phyloP scores from a whole-genome alignment of 352 stramenopile genomes.

The Phytophthora vignae region DNA sequence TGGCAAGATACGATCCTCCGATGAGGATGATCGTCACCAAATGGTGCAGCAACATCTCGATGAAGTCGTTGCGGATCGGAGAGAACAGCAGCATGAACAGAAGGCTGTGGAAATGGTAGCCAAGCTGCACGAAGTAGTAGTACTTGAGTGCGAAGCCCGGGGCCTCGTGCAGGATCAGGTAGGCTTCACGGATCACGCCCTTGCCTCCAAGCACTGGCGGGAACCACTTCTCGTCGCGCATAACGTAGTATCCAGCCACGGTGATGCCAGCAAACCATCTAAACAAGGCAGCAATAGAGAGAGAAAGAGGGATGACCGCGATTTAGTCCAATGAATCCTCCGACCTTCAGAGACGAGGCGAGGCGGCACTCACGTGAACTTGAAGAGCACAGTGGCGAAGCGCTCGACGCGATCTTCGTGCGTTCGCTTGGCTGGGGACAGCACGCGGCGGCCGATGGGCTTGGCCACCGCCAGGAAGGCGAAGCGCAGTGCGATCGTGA shows the following conservation, averaged over 20 bases:
- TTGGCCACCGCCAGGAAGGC: conserved; percentile 32
- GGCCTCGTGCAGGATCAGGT: conserved; percentile 39
- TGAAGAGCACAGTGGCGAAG: conserved; percentile 50
- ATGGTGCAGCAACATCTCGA: conserved; percentile 68
- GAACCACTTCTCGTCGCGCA: conserved; percentile 64
- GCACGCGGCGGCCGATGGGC: conserved; percentile 32
- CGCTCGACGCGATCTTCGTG: conserved; percentile 43
- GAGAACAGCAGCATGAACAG: conserved; percentile 67
- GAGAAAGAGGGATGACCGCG: neutral
- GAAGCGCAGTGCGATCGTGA: conserved; percentile 44
- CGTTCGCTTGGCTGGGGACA: conserved; percentile 37
- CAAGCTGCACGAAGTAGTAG: conserved; percentile 65
- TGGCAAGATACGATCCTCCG: conserved; percentile 60
- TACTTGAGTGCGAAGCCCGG: conserved; percentile 44
- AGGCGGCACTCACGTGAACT: conserved; percentile 35
- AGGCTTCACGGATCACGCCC: conserved; percentile 42
- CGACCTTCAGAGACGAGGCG: conserved; percentile 32
- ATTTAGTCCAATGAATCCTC: conserved; percentile 22
- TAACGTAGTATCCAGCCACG: conserved; percentile 45
- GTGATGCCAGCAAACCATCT: conserved; percentile 48
- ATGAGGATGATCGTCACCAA: conserved; percentile 70
- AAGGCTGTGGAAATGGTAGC: conserved; percentile 65
- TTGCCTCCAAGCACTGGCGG: conserved; percentile 50
- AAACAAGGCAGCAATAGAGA: neutral
- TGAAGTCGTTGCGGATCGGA: conserved; percentile 67